Evolutionary conservation across 495 filamentous ascomycete species (phyloP), one percentile per base, ranked within the genome.

Genomic region (Penicillium soppii): DNA sequence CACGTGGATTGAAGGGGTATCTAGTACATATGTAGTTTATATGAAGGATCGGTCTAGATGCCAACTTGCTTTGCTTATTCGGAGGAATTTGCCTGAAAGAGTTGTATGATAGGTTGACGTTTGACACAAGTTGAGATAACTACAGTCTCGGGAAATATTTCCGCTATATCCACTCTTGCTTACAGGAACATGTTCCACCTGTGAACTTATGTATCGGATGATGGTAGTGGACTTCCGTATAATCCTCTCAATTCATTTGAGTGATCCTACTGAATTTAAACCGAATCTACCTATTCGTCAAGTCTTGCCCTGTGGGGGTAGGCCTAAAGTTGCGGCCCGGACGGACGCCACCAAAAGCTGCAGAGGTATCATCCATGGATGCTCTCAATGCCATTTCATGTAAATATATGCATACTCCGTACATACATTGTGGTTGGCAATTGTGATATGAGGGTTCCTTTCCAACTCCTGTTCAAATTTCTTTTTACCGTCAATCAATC

Each of bases 1-100:
- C 63, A 66, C 63, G 63, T 65, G 63, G 58, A 30, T 26, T 44
- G 19, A 56, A 26, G 23, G 10, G 35, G 33, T 17, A 16, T 44
- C 19, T 30, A n/a, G n/a, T n/a, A n/a, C n/a, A n/a, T 7, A 7
- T 16, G 32, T 19, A 5, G 29, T 3, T 16, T 19, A 21, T 38
- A 20, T 8, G 4, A 20, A 36, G n/a, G 29, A 33, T 33, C 7
- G 13, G 29, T 8, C 29, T 19, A 45, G 42, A 45, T 45, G 16
- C 25, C 7, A 20, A 15, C 16, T 38, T 2, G 36, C 16, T 23
- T 38, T 2, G 36, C 16, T 15, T 38, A 7, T 8, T 38, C 4
- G 9, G 7, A 2, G 25, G 7, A 21, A 23, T 29, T n/a, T 16
- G 16, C 16, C n/a, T n/a, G 5, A 17, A n/a, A 27, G 2, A 35